Evolutionary conservation across 2,329 filamentous ascomycete species (phyloP).

Genomic region (Colletotrichum sp.): DNA sequence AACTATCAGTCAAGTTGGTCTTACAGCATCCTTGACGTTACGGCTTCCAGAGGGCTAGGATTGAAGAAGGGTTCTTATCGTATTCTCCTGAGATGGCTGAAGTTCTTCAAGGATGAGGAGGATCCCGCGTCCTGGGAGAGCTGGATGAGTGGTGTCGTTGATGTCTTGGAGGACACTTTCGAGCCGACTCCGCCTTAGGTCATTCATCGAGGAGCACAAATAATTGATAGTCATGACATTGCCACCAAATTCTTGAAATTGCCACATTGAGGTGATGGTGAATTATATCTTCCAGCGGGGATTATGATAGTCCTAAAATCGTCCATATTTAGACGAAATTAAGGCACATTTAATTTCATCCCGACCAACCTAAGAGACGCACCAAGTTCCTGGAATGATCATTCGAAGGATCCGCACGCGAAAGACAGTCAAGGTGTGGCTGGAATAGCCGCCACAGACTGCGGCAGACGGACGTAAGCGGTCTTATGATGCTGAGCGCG

Average conservation of each 20-base stretch:
- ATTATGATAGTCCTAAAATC: neutral
- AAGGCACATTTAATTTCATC: neutral
- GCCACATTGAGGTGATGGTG: neutral
- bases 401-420: neutral
- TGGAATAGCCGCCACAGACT: neutral
- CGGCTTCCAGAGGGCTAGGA: neutral
- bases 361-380: neutral
- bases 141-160: conserved; percentile 12
- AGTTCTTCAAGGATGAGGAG: conserved; percentile 3
- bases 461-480: neutral
- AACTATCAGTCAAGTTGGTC: conserved; percentile 1
- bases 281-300: neutral
- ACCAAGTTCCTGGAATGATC: neutral
- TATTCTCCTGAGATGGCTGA: conserved; percentile 25
- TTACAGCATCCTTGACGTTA: conserved; percentile 1
- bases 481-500: neutral
- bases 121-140: conserved; percentile 6
- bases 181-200: neutral
- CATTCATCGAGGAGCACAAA: neutral
- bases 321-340: neutral
- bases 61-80: conserved; percentile 23
- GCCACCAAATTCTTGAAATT: neutral
- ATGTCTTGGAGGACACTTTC: conserved; percentile 1
- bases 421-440: neutral
- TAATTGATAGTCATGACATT: neutral